These are phyloP conservation scores for Carex cristatella DNA, from an alignment of 176 grass and related monocot species.

Conservation along the genomic window DNA sequence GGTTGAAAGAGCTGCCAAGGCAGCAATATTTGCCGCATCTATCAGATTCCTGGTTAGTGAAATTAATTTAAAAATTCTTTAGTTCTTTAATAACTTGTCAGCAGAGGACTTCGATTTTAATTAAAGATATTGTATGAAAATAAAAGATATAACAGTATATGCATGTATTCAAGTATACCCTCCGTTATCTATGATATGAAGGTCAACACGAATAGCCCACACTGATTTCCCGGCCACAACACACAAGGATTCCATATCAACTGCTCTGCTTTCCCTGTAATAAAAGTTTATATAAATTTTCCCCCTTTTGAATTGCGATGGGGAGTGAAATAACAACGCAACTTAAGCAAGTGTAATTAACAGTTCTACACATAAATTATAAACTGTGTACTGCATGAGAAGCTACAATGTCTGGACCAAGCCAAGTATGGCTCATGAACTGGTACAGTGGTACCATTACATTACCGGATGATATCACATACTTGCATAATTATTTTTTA, in stretches of 20 bases:
- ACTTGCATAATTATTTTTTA: too few species aligned
- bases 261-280: constrained; percentile 79
- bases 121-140: background rate
- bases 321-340: background rate
- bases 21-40: constrained; percentile 88
- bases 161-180: constrained; percentile 45
- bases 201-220: constrained; percentile 76
- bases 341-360: background rate
- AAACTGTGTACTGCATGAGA: background rate
- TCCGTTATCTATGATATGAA: constrained; percentile 98
- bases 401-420: background rate
- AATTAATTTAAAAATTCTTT: background rate
- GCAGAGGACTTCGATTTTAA: background rate
- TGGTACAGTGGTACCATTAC: background rate
- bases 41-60: constrained; percentile 68
- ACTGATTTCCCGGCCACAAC: constrained; percentile 85
- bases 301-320: background rate
- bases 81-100: background rate
- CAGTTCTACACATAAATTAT: background rate
- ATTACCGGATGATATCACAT: background rate
- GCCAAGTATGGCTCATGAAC: background rate
- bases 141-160: background rate
- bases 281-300: constrained; percentile 9
- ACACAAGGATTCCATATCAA: constrained; percentile 97
- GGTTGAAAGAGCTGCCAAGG: constrained; percentile 73